Percentiles rank a stretch among this genome's conserved stretches.
These are phyloP conservation scores for Helotiales sp. DNA, from an alignment of 2,329 filamentous ascomycete genomes.

Conservation along the genomic window DNA sequence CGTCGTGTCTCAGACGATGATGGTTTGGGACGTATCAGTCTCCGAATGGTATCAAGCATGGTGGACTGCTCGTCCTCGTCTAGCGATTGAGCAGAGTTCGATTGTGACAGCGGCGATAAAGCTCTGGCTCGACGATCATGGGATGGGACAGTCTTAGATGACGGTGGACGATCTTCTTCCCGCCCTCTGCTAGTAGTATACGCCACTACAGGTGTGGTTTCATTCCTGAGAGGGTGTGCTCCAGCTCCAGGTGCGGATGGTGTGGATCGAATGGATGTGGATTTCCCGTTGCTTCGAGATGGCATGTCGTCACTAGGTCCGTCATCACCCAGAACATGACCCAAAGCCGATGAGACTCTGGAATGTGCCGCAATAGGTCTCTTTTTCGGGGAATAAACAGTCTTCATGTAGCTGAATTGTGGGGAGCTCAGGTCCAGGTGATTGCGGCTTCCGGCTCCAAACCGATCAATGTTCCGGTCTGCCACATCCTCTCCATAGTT, in stretches of 20 bases:
- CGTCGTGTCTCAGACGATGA: slow-evolving; percentile 10
- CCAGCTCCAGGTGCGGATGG: neutral
- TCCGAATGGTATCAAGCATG: slow-evolving; percentile 14
- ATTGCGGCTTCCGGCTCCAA: slow-evolving; percentile 2
- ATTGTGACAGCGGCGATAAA: slow-evolving; percentile 20
- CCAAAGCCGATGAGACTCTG: slow-evolving; percentile 19
- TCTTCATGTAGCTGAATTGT: slow-evolving; percentile 31
- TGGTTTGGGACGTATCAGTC: neutral
- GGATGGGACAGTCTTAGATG: slow-evolving; percentile 3
- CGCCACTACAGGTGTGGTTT: slow-evolving; percentile 18
- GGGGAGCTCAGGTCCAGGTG: slow-evolving; percentile 27
- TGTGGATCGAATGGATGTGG: slow-evolving; percentile 14
- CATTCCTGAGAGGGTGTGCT: slow-evolving; percentile 21
- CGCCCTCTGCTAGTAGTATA: slow-evolving; percentile 15
- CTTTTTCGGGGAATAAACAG: slow-evolving; percentile 20
- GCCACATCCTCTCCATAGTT: slow-evolving; percentile 70
- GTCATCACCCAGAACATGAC: slow-evolving; percentile 27
- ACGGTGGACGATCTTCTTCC: slow-evolving; percentile 19
- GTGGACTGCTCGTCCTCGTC: slow-evolving; percentile 9
- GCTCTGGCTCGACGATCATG: slow-evolving; percentile 12
- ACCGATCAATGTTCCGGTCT: slow-evolving; percentile 55
- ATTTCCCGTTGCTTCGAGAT: slow-evolving; percentile 9
- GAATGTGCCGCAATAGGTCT: slow-evolving; percentile 11
- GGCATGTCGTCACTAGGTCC: slow-evolving; percentile 30
- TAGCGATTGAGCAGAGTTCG: slow-evolving; percentile 1